Evolutionary conservation across 352 stramenopile species (phyloP), one percentile per base, ranked within the genome.

Genomic region (Phytophthora macrochlamydospora): DNA sequence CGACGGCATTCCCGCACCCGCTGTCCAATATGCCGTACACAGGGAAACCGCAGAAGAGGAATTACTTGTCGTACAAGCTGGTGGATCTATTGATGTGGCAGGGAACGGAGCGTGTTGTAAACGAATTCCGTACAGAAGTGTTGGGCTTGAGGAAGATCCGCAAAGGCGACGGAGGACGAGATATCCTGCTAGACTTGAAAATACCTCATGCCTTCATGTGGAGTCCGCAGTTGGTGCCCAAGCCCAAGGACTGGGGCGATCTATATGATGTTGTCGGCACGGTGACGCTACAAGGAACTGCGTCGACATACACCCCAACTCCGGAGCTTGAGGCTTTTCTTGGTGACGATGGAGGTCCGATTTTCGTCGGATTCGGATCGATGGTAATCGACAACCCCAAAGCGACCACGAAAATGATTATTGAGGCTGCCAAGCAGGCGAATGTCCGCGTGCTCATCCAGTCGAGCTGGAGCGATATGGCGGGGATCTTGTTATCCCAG

Each of bases 281-380:
- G 4, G 71, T 90, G 5, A 55, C 75, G 35, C 57, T 83, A 5
- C 61, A 87, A 53, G 75, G 76, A 2, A 56, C 54, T 7, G 56
- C 59, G 2, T 69, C 79, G 1, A 60, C 62, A 3, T 76, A 75
- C 55, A 69, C 51, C 1, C 75, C 63, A 24, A 53, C 28, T 12
- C 59, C n/a, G n/a, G 57, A 65, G 57, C 52, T 59, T 13, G 67
- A 52, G 12, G 51, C 33, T 7, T 89, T 89, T 50, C 28, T 85
- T n/a, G 64, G 69, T 6, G 28, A 53, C 32, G 73, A 88, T 7
- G 71, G 57, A 2, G 81, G 81, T 3, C 92, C 93, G 2, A 90
- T 98, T 56, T 98, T 97, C 58, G 85, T 98, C 11, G 94, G 93
- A 0, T 98, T 98, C 75, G 94, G 94, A 2, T 92, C 75, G 3